Conservation (phyloP, 805 yeast species). For the Zygoascus ofunaensis region DNA sequence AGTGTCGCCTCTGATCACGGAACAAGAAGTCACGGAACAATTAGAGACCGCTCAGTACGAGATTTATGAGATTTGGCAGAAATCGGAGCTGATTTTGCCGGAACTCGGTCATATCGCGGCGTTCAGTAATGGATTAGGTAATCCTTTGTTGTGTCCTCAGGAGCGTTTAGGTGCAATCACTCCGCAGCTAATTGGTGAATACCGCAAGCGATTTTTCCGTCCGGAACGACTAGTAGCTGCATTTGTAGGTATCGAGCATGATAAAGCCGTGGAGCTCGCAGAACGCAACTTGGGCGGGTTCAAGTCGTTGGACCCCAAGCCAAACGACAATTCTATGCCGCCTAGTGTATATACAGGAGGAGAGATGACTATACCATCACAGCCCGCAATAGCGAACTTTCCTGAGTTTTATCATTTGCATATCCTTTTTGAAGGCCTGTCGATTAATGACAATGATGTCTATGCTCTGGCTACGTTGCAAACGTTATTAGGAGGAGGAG, state of each 20-base stretch:
- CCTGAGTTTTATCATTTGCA: conserved; percentile 69
- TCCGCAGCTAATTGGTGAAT: conserved; percentile 44
- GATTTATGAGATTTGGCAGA: conserved; percentile 68
- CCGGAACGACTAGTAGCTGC: conserved; percentile 82
- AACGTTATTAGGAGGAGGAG: conserved; percentile 90
- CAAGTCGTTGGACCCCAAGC: conserved; percentile 15
- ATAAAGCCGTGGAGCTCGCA: conserved; percentile 55
- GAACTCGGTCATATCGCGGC: conserved; percentile 87
- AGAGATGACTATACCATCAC: conserved; percentile 8
- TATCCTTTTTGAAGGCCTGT: conserved; percentile 79
- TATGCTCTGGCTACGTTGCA: conserved; percentile 88
- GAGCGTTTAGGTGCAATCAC: conserved; percentile 53
- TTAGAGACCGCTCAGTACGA: conserved; percentile 69
- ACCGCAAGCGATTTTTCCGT: conserved; percentile 55
- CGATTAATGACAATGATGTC: conserved; percentile 74
- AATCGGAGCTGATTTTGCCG: conserved; percentile 78
- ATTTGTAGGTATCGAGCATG: conserved; percentile 75
- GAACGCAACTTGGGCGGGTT: conserved; percentile 57
- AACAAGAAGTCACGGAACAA: conserved; percentile 66
- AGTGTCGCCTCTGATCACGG: conserved; percentile 55
- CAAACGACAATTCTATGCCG: conserved; percentile 9
- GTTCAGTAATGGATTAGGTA: conserved; percentile 68
- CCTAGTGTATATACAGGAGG: conserved; percentile 22
- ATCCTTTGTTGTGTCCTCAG: conserved; percentile 73
- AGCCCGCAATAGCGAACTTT: conserved; percentile 12